These are phyloP conservation scores for Cryptococcus wingfieldii DNA, from an alignment of 1,284 basidiomycete species.

Conservation along the genomic window DNA sequence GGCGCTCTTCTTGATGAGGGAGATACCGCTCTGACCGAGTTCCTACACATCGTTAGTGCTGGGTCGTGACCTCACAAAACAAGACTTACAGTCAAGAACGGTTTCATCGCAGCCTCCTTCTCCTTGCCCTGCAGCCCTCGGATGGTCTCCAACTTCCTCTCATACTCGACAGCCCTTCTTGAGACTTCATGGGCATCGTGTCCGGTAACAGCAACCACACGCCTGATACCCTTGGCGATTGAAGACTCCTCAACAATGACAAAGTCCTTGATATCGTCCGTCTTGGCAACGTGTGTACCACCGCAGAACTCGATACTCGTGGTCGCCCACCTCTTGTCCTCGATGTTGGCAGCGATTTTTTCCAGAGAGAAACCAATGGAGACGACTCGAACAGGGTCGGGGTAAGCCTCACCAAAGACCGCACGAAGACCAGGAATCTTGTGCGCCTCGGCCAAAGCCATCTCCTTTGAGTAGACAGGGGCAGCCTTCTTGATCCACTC, in stretches of 20 bases:
- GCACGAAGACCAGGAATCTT: conserved; percentile 90
- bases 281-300: conserved; percentile 93
- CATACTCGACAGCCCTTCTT: conserved; percentile 64
- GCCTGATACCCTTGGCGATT: conserved; percentile 95
- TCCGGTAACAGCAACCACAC: conserved; percentile 91
- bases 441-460: conserved; percentile 73
- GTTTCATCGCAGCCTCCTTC: conserved; percentile 81
- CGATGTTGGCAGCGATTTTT: conserved; percentile 76
- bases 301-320: conserved; percentile 98
- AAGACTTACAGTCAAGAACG: conserved; percentile 65
- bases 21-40: conserved; percentile 85
- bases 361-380: conserved; percentile 81
- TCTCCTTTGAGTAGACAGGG: conserved; percentile 80
- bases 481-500: conserved; percentile 90
- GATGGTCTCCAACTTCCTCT: conserved; percentile 62
- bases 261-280: conserved; percentile 93
- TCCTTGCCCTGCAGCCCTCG: conserved; percentile 66
- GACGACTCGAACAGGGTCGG: conserved; percentile 94
- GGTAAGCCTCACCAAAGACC: conserved; percentile 97
- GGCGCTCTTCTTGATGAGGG: conserved; percentile 73
- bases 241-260: conserved; percentile 93
- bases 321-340: conserved; percentile 81
- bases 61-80: neutral
- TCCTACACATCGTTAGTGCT: conserved; percentile 55
- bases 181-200: conserved; percentile 82